Base-by-base conservation (phyloP, 2,329 filamentous ascomycete genomes). In the Gnomoniopsis smithogilvyi region DNA sequence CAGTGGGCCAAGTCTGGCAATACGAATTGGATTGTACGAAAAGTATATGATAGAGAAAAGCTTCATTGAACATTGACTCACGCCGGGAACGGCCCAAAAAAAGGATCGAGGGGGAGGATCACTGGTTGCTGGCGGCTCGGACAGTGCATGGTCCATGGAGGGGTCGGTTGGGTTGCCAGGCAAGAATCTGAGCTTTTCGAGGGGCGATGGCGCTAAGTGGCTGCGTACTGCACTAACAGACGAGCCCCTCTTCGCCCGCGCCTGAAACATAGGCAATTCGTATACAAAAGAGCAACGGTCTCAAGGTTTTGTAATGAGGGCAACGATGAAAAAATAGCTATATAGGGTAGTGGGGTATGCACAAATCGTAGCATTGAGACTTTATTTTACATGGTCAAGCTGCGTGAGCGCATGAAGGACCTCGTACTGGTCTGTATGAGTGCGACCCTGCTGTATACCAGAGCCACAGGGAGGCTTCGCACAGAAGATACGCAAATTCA, bases 101-200 rank as follows among this genome's bases (percentile, higher is more conserved):
- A n/a, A 89, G 1, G 89, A 88, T 15, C 82, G 85, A 6, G 89
- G 92, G 57, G 85, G 88, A 91, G 70, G 82, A 84, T 61, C 83
- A 47, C 85, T 87, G 67, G 80, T 62, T 45, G 41, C 52, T 51
- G 33, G 26, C 26, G 26, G 26, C 26, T 30, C 26, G 26, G 26
- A 30, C 26, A 30, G 26, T 30, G 26, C 26, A 30, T 30, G 26
- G 26, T 43, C 52, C 52, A 59, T 56, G 56, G 60, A 59, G 56
- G 60, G 59, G 59, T 50, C 50, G 53, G 57, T 58, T 58, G 51
- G 56, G 60, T 53, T 51, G 36, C 58, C 59, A 59, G 53, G 56
- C 60, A 59, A 51, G 53, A 56, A 61, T 55, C 26, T 30, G 38
- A 41, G n/a, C 38, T 22, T 19, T 45, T 62, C 36, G 60, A 58